Evolutionary conservation across 1,284 basidiomycete species (phyloP).

Genomic region (Microbotryum scabiosae): DNA sequence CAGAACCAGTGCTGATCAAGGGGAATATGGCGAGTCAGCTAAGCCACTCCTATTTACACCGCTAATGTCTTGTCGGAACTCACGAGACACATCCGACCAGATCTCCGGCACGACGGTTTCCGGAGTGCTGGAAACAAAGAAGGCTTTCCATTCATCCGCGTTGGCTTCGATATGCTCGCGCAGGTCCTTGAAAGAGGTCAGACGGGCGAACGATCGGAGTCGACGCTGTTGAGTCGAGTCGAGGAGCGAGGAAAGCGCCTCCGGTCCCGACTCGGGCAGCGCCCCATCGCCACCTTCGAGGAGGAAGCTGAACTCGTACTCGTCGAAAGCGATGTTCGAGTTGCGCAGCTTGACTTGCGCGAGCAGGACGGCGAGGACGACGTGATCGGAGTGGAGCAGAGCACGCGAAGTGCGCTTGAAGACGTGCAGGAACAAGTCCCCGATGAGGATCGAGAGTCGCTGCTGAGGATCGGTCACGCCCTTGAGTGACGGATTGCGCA

Average conservation of each 20-base stretch:
- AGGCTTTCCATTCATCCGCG: slow-evolving; percentile 63
- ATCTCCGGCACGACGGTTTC: slow-evolving; percentile 55
- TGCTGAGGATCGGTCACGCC: slow-evolving; percentile 63
- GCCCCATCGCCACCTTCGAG: slow-evolving; percentile 57
- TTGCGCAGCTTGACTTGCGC: slow-evolving; percentile 76
- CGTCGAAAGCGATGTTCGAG: slow-evolving; percentile 55
- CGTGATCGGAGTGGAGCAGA: slow-evolving; percentile 80
- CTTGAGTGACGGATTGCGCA: slow-evolving; percentile 80
- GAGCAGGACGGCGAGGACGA: slow-evolving; percentile 82
- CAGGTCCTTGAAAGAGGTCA: slow-evolving; percentile 66
- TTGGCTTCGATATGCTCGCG: slow-evolving; percentile 58
- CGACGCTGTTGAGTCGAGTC: slow-evolving; percentile 57
- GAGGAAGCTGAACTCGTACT: slow-evolving; percentile 80
- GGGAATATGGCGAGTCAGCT: not conserved
- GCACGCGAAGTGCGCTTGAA: slow-evolving; percentile 86
- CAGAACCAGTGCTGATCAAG: slow-evolving; percentile 54
- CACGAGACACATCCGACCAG: slow-evolving; percentile 22
- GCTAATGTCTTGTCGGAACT: not conserved
- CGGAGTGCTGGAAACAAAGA: slow-evolving; percentile 61
- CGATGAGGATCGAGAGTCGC: slow-evolving; percentile 74
- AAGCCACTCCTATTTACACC: too few relatives aligned
- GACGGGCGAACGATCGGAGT: slow-evolving; percentile 36
- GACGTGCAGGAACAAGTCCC: slow-evolving; percentile 82
- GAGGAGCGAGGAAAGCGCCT: slow-evolving; percentile 14
- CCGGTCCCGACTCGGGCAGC: not conserved